Conservation (phyloP, 805 yeast genomes). For the Candida orba region DNA sequence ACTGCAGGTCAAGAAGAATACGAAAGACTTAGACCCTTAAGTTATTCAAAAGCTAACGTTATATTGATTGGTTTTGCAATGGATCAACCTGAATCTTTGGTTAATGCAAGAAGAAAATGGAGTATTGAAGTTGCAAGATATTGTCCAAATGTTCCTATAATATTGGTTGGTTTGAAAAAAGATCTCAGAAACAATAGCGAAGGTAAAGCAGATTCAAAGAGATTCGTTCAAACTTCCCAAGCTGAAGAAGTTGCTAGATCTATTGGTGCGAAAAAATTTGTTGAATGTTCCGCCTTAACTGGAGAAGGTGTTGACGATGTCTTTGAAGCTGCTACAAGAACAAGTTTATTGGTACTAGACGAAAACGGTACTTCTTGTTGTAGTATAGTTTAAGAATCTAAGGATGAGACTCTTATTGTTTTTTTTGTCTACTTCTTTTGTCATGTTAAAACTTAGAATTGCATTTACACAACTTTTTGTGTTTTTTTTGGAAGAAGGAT, state of each 20-base stretch:
- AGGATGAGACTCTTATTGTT: too few relatives aligned
- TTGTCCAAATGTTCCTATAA: slow-evolving; percentile 73
- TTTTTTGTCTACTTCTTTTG: background rate
- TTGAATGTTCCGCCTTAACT: slow-evolving; percentile 87
- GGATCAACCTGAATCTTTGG: slow-evolving; percentile 77
- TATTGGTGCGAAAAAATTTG: slow-evolving; percentile 75
- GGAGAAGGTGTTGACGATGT: slow-evolving; percentile 96
- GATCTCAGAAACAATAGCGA: slow-evolving; percentile 53
- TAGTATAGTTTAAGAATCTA: slow-evolving; percentile 20
- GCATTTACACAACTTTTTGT: background rate
- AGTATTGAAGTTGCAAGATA: slow-evolving; percentile 72
- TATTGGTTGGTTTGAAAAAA: slow-evolving; percentile 78
- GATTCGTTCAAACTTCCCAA: slow-evolving; percentile 43
- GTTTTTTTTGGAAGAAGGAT: background rate
- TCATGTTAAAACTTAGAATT: background rate
- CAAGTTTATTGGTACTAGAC: slow-evolving; percentile 55
- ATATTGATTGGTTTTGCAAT: slow-evolving; percentile 82
- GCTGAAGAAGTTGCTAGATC: slow-evolving; percentile 68
- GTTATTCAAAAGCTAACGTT: slow-evolving; percentile 82
- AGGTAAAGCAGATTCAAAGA: slow-evolving; percentile 27
- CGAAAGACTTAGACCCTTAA: slow-evolving; percentile 80
- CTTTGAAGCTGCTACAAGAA: slow-evolving; percentile 84
- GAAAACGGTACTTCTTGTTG: slow-evolving; percentile 40
- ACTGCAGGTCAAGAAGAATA: slow-evolving; percentile 97
- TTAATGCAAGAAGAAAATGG: slow-evolving; percentile 83